phyloP scores from a whole-genome alignment of 805 yeast species.

The Spathaspora hagerdaliae region DNA sequence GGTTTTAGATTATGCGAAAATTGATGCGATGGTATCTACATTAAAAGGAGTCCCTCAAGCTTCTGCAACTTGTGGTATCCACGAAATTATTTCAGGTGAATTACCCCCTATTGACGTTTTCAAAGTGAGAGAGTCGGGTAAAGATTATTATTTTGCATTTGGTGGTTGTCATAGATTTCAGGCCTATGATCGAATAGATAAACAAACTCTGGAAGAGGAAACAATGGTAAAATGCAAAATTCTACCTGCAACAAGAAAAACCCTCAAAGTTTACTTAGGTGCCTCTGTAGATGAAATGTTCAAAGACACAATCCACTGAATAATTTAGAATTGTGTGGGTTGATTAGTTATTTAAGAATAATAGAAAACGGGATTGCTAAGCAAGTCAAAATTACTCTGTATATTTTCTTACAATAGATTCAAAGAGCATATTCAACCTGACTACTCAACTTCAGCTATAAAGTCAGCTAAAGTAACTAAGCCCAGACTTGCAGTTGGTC shows the following conservation, averaged over 20 bases:
- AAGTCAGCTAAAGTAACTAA: not conserved
- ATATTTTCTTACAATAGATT: too few relatives aligned
- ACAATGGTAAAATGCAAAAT: constrained; percentile 63
- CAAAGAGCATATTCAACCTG: too few relatives aligned
- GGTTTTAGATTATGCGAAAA: constrained; percentile 68
- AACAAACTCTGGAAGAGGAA: constrained; percentile 21
- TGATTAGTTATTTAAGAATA: not conserved
- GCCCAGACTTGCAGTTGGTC: constrained; percentile 76
- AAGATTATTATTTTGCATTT: constrained; percentile 69
- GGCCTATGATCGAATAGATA: constrained; percentile 62
- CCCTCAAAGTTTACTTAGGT: constrained; percentile 68
- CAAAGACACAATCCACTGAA: not conserved
- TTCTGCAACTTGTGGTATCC: constrained; percentile 55
- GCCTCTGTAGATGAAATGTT: constrained; percentile 56
- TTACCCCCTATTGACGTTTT: constrained; percentile 82
- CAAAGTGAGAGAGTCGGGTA: constrained; percentile 59
- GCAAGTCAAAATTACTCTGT: too few relatives aligned
- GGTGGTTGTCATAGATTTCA: constrained; percentile 92
- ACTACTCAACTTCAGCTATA: too few relatives aligned
- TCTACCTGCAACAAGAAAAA: constrained; percentile 70
- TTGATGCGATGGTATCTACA: constrained; percentile 75
- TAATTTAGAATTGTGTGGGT: not conserved
- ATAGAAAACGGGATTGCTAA: not conserved
- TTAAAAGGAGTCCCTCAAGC: constrained; percentile 60
- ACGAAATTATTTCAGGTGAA: constrained; percentile 53